These are phyloP conservation scores for Bacidia rubella DNA, from an alignment of 495 filamentous ascomycete genomes.

Conservation along the genomic window DNA sequence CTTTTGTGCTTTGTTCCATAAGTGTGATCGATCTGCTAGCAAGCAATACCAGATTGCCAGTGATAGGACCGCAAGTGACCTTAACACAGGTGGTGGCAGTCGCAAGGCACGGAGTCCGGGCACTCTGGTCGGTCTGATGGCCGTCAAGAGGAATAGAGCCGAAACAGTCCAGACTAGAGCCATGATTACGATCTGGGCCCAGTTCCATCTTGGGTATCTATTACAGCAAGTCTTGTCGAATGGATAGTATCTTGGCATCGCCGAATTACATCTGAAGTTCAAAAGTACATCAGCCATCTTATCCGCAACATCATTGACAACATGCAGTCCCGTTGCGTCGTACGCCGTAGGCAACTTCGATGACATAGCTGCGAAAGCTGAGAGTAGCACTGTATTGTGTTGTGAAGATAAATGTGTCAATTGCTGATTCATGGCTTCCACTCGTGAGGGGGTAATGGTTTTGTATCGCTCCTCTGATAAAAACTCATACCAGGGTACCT, in stretches of 20 bases:
- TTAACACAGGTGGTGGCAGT: constrained; percentile 14
- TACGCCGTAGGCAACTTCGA: constrained; percentile 23
- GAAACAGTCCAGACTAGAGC: constrained; percentile 3
- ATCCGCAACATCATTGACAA: constrained; percentile 32
- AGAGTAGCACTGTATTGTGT: constrained; percentile 34
- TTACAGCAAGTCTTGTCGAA: constrained; percentile 47
- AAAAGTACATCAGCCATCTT: constrained; percentile 40
- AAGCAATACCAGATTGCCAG: constrained; percentile 36
- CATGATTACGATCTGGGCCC: constrained; percentile 23
- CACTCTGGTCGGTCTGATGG: constrained; percentile 9
- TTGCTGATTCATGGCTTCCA: constrained; percentile 42
- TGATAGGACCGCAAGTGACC: constrained; percentile 24
- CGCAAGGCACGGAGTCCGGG: constrained; percentile 3
- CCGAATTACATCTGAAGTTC: constrained; percentile 43
- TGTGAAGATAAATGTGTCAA: constrained; percentile 31
- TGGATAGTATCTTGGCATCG: constrained; percentile 25
- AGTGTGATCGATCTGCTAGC: constrained; percentile 40
- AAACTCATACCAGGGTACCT: constrained; percentile 36
- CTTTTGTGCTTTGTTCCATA: constrained; percentile 44
- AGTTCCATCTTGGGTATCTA: constrained; percentile 24
- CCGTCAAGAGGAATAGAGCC: constrained; percentile 22
- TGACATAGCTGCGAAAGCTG: constrained; percentile 38
- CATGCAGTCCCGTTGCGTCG: constrained; percentile 39
- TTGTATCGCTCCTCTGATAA: constrained; percentile 30
- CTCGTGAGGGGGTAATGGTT: constrained; percentile 37